Evolutionary conservation across 2,329 filamentous ascomycete genomes (phyloP).

Genomic region (Peltaster fructicola): DNA sequence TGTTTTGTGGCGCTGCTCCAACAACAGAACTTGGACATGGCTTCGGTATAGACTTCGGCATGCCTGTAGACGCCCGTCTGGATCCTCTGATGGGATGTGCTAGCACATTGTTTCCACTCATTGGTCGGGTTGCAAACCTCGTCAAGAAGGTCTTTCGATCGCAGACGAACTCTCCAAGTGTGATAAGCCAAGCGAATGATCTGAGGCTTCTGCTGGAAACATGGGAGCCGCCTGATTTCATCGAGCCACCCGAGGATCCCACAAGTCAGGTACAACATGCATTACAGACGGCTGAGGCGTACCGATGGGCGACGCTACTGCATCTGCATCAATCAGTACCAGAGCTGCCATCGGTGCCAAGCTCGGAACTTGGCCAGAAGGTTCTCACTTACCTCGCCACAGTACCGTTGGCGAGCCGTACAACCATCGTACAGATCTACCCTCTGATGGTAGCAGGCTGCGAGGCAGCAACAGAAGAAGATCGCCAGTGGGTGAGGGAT

Average conservation of each 20-base stretch:
- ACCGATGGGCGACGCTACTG: slow-evolving; percentile 47
- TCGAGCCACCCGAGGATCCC: slow-evolving; percentile 46
- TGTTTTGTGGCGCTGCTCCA: slow-evolving; percentile 23
- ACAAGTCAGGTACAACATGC: slow-evolving; percentile 44
- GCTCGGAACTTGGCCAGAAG: slow-evolving; percentile 41
- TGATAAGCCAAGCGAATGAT: slow-evolving; percentile 44
- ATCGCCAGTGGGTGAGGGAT: slow-evolving; percentile 44
- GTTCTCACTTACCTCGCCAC: slow-evolving; percentile 44
- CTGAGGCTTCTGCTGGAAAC: slow-evolving; percentile 42
- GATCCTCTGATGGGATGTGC: slow-evolving; percentile 57
- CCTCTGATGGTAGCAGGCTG: slow-evolving; percentile 51
- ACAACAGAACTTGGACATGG: slow-evolving; percentile 10
- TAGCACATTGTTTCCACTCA: slow-evolving; percentile 47
- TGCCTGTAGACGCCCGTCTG: slow-evolving; percentile 34
- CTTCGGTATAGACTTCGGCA: slow-evolving; percentile 17
- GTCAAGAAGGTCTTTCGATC: slow-evolving; percentile 43
- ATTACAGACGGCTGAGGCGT: slow-evolving; percentile 49
- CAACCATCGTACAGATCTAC: slow-evolving; percentile 52
- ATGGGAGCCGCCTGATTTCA: slow-evolving; percentile 41
- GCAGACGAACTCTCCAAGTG: slow-evolving; percentile 38
- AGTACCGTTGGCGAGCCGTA: slow-evolving; percentile 42
- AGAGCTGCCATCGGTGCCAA: slow-evolving; percentile 42
- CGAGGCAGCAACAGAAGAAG: slow-evolving; percentile 40
- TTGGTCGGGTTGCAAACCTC: slow-evolving; percentile 47
- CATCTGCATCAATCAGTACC: slow-evolving; percentile 53